Evolutionary conservation across 73 alveolate species (phyloP), one percentile per base, ranked within the genome.

Genomic region (Paramecium caudatum): DNA sequence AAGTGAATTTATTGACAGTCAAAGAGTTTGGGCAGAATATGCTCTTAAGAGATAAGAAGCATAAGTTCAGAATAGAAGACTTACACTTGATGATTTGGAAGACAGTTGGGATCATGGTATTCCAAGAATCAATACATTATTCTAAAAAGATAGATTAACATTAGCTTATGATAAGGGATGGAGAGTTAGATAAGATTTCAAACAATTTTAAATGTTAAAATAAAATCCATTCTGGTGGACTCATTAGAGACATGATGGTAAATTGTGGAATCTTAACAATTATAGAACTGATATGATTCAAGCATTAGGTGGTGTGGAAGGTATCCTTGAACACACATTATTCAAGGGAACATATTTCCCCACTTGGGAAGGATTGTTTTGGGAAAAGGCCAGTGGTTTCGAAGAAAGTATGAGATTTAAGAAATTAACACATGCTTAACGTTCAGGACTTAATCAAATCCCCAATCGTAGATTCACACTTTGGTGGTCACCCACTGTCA

Each of bases 211-310:
- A 90, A 96, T 96, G 82, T 94, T 97, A 80, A 97, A 96, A 91
- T 94, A 97, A 90, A 99, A 99, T 90, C 99, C 99, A 41, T 99
- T 99, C 95, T 99, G 99, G 99, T 99, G 99, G 99, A 99, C 99
- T 9, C 99, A 98, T 93, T 97, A 98, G 68, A 95, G 99, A 87
- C 99, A 99, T 90, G 99, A 99, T 87, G 99, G 99, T 27, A 99
- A 99, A 94, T 94, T 99, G 65, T 99, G 99, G 99, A 99, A 99
- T 93, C 94, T 99, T 62, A 99, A 99, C 95, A 98, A 99, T 94
- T 99, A 99, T 94, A 95, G 99, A 47, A 98, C 99, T 63, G 99
- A 99, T 95, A 99, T 99, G 99, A 99, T 99, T 55, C 98, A 99
- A 90, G 99, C 99, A 5, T 91, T 97, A 48, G 99, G 99, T 25